Evolutionary conservation across 2,329 filamentous ascomycete species (phyloP).

Genomic region (Pyrenophora tritici-repentis): DNA sequence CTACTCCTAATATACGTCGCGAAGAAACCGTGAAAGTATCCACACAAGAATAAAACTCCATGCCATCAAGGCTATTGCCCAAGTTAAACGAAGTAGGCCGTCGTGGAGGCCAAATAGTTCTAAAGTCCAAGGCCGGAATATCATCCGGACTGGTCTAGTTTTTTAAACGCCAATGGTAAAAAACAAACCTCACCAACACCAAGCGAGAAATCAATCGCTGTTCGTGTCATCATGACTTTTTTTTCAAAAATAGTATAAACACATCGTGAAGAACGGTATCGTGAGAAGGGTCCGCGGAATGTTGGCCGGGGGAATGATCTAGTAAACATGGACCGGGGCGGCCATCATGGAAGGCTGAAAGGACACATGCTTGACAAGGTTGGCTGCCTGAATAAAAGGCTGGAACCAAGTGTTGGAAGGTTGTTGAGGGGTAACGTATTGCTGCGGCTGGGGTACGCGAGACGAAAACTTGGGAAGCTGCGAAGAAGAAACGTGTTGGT

Average conservation of each 20-base stretch:
- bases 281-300: slow-evolving; percentile 16
- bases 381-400: slow-evolving; percentile 48
- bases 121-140: slow-evolving; percentile 22
- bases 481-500: slow-evolving; percentile 35
- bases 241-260: slow-evolving; percentile 38
- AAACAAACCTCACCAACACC: slow-evolving; percentile 34
- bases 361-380: slow-evolving; percentile 49
- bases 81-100: slow-evolving; percentile 41
- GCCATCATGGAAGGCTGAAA: slow-evolving; percentile 48
- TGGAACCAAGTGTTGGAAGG: slow-evolving; percentile 47
- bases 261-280: slow-evolving; percentile 42
- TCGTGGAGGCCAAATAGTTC: slow-evolving; percentile 24
- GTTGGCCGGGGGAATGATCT: slow-evolving; percentile 11
- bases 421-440: slow-evolving; percentile 45
- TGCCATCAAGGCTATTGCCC: slow-evolving; percentile 41
- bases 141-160: slow-evolving; percentile 36
- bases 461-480: slow-evolving; percentile 35
- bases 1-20: slow-evolving; percentile 16
- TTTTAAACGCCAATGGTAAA: slow-evolving; percentile 33
- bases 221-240: slow-evolving; percentile 47
- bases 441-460: slow-evolving; percentile 32
- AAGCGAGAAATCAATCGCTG: slow-evolving; percentile 31
- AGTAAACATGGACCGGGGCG: slow-evolving; percentile 45
- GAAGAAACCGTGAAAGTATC: slow-evolving; percentile 18
- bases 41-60: slow-evolving; percentile 23